phyloP scores from a whole-genome alignment of 306 rosid species.

The Prunus persica region DNA sequence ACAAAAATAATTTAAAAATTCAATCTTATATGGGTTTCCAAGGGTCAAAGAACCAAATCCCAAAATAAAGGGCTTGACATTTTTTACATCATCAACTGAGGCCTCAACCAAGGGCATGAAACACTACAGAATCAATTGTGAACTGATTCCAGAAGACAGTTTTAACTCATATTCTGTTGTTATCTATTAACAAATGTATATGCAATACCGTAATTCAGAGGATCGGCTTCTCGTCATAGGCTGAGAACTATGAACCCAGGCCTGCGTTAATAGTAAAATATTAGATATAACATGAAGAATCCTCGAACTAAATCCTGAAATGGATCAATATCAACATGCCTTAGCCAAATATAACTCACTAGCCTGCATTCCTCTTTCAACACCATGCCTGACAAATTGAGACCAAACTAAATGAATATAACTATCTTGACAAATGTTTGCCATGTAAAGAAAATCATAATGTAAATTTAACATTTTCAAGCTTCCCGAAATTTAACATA shows the following conservation, averaged over 20 bases:
- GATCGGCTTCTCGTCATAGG: slow-evolving; percentile 96
- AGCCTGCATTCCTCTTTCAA: slow-evolving; percentile 64
- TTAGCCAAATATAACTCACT: slow-evolving; percentile 73
- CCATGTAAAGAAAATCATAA: slow-evolving; percentile 6
- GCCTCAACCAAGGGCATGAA: neutral
- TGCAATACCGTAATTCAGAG: slow-evolving; percentile 80
- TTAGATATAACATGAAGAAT: slow-evolving; percentile 31
- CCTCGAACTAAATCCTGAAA: slow-evolving; percentile 16
- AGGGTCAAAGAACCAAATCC: too few relatives aligned
- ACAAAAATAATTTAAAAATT: too few relatives aligned
- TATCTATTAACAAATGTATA: slow-evolving; percentile 16
- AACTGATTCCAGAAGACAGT: neutral
- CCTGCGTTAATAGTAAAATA: slow-evolving; percentile 47
- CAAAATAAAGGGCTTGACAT: too few relatives aligned
- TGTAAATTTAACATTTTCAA: neutral
- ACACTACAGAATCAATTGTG: neutral
- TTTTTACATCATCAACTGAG: too few relatives aligned
- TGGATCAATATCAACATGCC: slow-evolving; percentile 42
- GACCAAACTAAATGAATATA: slow-evolving; percentile 18
- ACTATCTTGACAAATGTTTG: slow-evolving; percentile 8
- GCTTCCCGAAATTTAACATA: neutral
- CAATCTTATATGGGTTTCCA: too few relatives aligned
- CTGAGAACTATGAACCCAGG: slow-evolving; percentile 93
- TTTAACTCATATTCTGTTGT: neutral
- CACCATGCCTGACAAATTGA: slow-evolving; percentile 57